Evolutionary conservation across 2,329 filamentous ascomycete genomes (phyloP).

Genomic region (Stachybotrys chlorohalonatus): DNA sequence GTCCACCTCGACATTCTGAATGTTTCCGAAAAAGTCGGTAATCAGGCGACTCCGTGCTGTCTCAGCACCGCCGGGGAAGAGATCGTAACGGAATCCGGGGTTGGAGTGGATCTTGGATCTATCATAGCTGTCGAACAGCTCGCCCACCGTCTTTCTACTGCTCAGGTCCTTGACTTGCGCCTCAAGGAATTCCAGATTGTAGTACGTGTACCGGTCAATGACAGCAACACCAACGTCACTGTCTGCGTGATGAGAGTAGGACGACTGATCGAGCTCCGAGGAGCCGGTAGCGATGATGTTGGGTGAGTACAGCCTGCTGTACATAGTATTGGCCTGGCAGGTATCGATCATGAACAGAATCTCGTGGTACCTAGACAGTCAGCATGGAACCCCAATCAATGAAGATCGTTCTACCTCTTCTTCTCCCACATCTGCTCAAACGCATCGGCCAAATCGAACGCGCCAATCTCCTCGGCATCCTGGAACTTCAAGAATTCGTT

Average conservation of each 20-base stretch:
- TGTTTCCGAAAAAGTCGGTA: constrained; percentile 97
- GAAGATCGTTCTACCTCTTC: constrained; percentile 56
- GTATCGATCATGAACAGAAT: constrained; percentile 99
- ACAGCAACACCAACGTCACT: constrained; percentile 97
- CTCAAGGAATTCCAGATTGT: constrained; percentile 95
- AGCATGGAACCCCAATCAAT: neutral
- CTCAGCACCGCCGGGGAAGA: constrained; percentile 80
- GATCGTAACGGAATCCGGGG: constrained; percentile 85
- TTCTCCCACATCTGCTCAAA: constrained; percentile 99
- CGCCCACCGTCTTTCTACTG: constrained; percentile 82
- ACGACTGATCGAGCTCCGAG: constrained; percentile 89
- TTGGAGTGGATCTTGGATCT: constrained; percentile 89
- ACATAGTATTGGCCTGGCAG: constrained; percentile 99
- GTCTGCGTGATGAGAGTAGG: constrained; percentile 95
- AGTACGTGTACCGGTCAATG: constrained; percentile 97
- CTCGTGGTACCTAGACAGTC: constrained; percentile 67
- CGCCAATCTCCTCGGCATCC: constrained; percentile 93
- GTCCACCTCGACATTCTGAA: constrained; percentile 92
- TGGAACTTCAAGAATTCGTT: constrained; percentile 99
- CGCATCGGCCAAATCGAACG: constrained; percentile 90
- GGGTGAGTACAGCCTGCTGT: constrained; percentile 93
- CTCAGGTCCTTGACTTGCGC: constrained; percentile 77
- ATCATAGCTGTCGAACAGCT: constrained; percentile 94
- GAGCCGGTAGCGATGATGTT: constrained; percentile 98
- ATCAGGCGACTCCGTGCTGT: constrained; percentile 71